Conservation (phyloP, 805 yeast species). For the Kuraishia piskuri region DNA sequence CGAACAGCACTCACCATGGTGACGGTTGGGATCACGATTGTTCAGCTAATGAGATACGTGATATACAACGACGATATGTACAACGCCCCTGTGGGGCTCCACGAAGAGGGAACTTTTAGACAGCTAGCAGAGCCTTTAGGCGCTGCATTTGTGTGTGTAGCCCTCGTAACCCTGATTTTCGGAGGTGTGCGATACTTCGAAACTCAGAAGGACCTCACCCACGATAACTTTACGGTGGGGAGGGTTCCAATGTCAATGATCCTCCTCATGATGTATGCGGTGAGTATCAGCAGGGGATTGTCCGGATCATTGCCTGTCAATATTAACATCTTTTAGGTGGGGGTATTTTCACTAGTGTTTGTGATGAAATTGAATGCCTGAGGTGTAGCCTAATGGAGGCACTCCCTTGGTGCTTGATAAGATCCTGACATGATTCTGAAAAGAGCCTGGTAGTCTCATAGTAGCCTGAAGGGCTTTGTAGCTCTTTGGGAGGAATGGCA, state of each 20-base stretch:
- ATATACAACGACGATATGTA: slow-evolving; percentile 1
- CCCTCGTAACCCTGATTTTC: slow-evolving; percentile 31
- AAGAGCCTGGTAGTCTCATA: no score
- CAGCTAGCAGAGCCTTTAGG: slow-evolving; percentile 16
- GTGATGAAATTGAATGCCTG: neutral
- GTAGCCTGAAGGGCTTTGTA: no score
- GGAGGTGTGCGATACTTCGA: slow-evolving; percentile 38
- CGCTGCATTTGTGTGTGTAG: slow-evolving; percentile 27
- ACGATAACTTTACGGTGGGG: slow-evolving; percentile 34
- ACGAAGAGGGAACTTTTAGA: slow-evolving; percentile 7
- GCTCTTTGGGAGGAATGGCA: no score
- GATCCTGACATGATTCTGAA: no score
- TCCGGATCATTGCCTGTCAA: no score
- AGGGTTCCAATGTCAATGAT: slow-evolving; percentile 27
- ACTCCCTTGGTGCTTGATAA: no score
- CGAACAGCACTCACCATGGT: slow-evolving; percentile 45
- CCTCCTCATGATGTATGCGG: slow-evolving; percentile 24
- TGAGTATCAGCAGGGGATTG: slow-evolving; percentile 13
- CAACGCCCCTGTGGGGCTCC: neutral
- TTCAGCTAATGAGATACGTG: slow-evolving; percentile 32
- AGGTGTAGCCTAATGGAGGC: no score
- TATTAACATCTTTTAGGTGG: neutral
- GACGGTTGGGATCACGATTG: slow-evolving; percentile 43
- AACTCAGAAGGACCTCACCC: slow-evolving; percentile 30
- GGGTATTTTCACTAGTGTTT: neutral